Base-by-base conservation (phyloP, 2,329 filamentous ascomycete species). In the Aspergillus fructus region DNA sequence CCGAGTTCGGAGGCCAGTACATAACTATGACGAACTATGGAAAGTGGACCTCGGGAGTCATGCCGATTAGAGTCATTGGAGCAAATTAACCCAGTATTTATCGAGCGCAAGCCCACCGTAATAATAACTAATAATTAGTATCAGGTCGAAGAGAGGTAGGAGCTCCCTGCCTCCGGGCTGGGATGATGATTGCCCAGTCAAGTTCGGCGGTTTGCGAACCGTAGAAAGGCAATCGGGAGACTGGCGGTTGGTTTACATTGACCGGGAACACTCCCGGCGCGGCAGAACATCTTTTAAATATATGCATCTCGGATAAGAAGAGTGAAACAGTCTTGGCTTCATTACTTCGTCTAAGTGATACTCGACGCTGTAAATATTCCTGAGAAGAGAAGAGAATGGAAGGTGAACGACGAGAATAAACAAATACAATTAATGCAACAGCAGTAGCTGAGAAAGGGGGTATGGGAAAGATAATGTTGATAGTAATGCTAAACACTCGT, bases 381-480 rank as follows among this genome's bases (percentile, higher is more conserved):
- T 19, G 15, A 40, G 51, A 53, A 39, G n/a, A 53, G 43, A 15
- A 21, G 23, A 24, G 21, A 21, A 21, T 17, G n/a, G 8, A 33
- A 49, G 33, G 41, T 9, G 34, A 40, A 19, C 23, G 42, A 27
- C 27, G 33, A 48, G 13, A 23, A 49, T 17, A 55, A 48, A 33
- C 40, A 56, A 23, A 47, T 48, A 48, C 23, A 40, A 48, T 55
- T 55, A 49, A 55, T 49, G 53, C 23, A 55, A 53, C n/a, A 49
- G 15, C 42, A 37, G 34, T 45, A 30, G 17, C 23, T 12, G 43
- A 48, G 37, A 40, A 49, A 45, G 39, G 55, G 60, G 60, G 57
- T 62, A 62, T 64, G 61, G 54, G 49, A 47, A 19, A 15, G 41
- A 30, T 53, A 48, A 53, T 40, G 19, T 47, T 53, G 47, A 39